Percentiles rank a stretch among this genome's conserved stretches.
phyloP scores from a whole-genome alignment of 2,329 filamentous ascomycete genomes.

The Cladorrhinum sp. region DNA sequence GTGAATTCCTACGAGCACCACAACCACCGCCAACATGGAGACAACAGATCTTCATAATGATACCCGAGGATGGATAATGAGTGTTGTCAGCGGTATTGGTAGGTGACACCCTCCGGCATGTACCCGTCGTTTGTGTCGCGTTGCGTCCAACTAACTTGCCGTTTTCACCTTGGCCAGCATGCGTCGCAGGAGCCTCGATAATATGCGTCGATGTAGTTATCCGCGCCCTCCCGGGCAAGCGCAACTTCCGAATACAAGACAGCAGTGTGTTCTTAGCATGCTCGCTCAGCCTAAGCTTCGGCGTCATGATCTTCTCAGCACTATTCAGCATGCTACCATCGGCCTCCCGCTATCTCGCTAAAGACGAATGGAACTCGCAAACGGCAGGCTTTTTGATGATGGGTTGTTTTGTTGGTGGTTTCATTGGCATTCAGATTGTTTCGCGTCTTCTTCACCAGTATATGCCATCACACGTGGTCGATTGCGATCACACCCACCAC shows the following conservation, averaged over 20 bases:
- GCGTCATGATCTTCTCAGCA: slow-evolving; percentile 92
- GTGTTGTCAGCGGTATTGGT: slow-evolving; percentile 73
- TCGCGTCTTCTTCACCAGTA: slow-evolving; percentile 70
- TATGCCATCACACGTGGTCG: slow-evolving; percentile 76
- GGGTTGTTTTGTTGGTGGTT: slow-evolving; percentile 66
- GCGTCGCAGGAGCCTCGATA: slow-evolving; percentile 73
- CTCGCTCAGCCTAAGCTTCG: slow-evolving; percentile 88
- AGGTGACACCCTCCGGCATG: slow-evolving; percentile 32
- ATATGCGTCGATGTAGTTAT: slow-evolving; percentile 83
- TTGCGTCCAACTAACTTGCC: slow-evolving; percentile 11
- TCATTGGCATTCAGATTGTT: slow-evolving; percentile 70
- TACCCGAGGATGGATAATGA: slow-evolving; percentile 91
- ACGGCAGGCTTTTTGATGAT: slow-evolving; percentile 67
- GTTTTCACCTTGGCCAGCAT: slow-evolving; percentile 41
- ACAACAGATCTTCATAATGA: slow-evolving; percentile 64
- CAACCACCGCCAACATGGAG: slow-evolving; percentile 37
- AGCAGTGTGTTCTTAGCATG: slow-evolving; percentile 84
- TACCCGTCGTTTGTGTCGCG: background rate
- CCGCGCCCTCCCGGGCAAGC: slow-evolving; percentile 67
- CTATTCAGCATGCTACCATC: slow-evolving; percentile 92
- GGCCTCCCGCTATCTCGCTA: slow-evolving; percentile 71
- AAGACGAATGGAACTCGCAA: slow-evolving; percentile 64
- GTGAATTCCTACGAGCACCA: background rate
- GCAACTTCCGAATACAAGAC: slow-evolving; percentile 81
- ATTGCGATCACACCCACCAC: slow-evolving; percentile 72